Conservation (phyloP, 108 stramenopile species). For the Cyclotella choctawhatcheeana region DNA sequence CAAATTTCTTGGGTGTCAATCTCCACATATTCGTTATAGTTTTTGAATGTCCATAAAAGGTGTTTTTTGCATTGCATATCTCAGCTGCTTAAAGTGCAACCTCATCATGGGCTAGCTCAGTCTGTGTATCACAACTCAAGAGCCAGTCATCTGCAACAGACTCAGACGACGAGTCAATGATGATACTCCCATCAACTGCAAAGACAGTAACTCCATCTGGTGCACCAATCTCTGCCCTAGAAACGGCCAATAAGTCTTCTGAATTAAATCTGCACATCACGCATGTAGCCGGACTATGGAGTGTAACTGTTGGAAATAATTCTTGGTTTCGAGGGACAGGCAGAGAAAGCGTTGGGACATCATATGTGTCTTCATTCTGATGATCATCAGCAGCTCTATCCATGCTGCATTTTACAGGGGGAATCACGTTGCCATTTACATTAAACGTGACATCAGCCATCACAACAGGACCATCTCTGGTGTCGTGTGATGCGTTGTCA, state of each 20-base stretch:
- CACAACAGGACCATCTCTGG: conserved; percentile 92
- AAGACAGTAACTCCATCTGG: conserved; percentile 82
- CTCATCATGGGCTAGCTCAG: conserved; percentile 17
- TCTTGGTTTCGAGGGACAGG: conserved; percentile 88
- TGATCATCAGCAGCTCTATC: conserved; percentile 6
- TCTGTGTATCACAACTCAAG: conserved; percentile 9
- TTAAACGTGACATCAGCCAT: conserved; percentile 89
- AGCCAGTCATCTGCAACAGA: conserved; percentile 15
- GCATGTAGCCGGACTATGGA: conserved; percentile 86
- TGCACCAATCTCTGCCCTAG: conserved; percentile 82
- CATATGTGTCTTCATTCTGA: background rate
- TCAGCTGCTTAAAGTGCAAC: conserved; percentile 22
- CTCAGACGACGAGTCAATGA: conserved; percentile 49
- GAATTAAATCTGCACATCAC: conserved; percentile 91
- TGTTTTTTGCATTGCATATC: background rate
- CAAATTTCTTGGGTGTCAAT: too few species aligned
- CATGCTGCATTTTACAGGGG: conserved; percentile 18
- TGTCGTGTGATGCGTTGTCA: conserved; percentile 84
- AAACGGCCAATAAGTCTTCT: conserved; percentile 79
- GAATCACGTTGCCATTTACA: conserved; percentile 75
- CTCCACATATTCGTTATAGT: too few species aligned
- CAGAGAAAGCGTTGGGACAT: conserved; percentile 60
- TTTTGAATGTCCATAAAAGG: too few species aligned
- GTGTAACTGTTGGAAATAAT: conserved; percentile 90
- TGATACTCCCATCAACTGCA: conserved; percentile 91